Percentiles rank a stretch among this genome's conserved stretches.
Evolutionary conservation across 1,284 basidiomycete genomes (phyloP).

Genomic region (Abortiporus biennis): DNA sequence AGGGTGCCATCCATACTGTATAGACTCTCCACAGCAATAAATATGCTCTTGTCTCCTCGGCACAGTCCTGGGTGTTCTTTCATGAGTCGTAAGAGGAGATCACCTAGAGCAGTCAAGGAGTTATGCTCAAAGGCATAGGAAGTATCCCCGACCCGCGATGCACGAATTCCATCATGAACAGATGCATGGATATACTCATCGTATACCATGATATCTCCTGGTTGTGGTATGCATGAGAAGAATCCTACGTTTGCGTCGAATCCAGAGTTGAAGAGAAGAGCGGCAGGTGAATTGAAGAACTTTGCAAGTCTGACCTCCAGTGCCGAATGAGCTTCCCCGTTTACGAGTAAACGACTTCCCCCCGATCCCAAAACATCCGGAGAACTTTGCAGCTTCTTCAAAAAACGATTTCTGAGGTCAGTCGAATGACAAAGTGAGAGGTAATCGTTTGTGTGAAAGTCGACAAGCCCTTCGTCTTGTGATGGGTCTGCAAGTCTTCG

Average conservation of each 20-base stretch:
- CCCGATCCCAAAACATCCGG: slow-evolving; percentile 81
- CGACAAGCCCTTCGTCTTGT: slow-evolving; percentile 38
- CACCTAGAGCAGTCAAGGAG: slow-evolving; percentile 44
- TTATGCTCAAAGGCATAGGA: slow-evolving; percentile 71
- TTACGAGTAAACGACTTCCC: slow-evolving; percentile 87
- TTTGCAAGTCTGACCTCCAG: slow-evolving; percentile 63
- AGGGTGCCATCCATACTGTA: slow-evolving; percentile 97
- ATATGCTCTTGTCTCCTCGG: slow-evolving; percentile 41
- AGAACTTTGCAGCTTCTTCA: slow-evolving; percentile 43
- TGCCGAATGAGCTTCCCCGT: slow-evolving; percentile 58
- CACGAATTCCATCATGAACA: slow-evolving; percentile 85
- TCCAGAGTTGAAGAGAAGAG: slow-evolving; percentile 90
- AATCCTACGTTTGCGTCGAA: slow-evolving; percentile 93
- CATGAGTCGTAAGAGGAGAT: slow-evolving; percentile 35
- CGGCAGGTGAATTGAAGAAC: slow-evolving; percentile 64
- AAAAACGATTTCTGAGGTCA: slow-evolving; percentile 50
- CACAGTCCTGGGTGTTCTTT: slow-evolving; percentile 29
- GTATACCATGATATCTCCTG: slow-evolving; percentile 74
- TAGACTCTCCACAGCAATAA: slow-evolving; percentile 83
- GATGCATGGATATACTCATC: slow-evolving; percentile 92
- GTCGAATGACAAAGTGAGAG: slow-evolving; percentile 73
- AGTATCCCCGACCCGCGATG: slow-evolving; percentile 42
- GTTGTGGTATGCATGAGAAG: slow-evolving; percentile 79
- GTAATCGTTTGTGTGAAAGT: slow-evolving; percentile 94
- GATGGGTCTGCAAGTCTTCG: slow-evolving; percentile 50